Conservation (phyloP, 805 yeast genomes). For the Tetrapisispora iriomotensis region DNA sequence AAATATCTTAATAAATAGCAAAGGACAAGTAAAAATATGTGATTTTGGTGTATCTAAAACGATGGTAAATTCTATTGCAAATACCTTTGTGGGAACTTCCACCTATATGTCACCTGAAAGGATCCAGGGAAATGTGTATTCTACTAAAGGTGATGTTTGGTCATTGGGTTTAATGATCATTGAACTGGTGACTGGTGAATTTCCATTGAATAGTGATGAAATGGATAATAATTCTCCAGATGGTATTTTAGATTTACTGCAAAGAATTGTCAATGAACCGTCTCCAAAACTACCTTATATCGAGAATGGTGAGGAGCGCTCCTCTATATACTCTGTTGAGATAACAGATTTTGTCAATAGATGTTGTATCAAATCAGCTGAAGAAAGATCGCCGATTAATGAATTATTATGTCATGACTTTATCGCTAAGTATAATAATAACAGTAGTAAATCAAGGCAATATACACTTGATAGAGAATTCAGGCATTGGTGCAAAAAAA, state of each 20-base stretch:
- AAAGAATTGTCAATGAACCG: conserved; percentile 85
- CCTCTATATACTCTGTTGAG: conserved; percentile 27
- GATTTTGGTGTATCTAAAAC: conserved; percentile 96
- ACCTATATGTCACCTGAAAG: conserved; percentile 98
- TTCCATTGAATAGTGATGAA: conserved; percentile 46
- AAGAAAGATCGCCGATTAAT: conserved; percentile 60
- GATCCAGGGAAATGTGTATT: conserved; percentile 87
- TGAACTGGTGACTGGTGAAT: conserved; percentile 77
- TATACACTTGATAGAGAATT: conserved; percentile 27
- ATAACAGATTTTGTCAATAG: conserved; percentile 61
- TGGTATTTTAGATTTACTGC: conserved; percentile 82
- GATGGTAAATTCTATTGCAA: conserved; percentile 86
- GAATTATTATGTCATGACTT: conserved; percentile 43
- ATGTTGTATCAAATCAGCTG: conserved; percentile 65
- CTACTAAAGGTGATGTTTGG: conserved; percentile 97
- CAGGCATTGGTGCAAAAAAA: conserved; percentile 35
- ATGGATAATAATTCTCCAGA: conserved; percentile 58
- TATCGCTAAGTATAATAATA: conserved; percentile 27
- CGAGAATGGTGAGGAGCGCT: conserved; percentile 8
- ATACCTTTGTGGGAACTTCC: conserved; percentile 96
- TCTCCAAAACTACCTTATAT: conserved; percentile 61
- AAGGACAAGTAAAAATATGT: conserved; percentile 82
- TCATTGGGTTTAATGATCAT: conserved; percentile 84
- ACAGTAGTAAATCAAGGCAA: conserved; percentile 8
- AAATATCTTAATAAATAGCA: conserved; percentile 77